Percentiles rank a stretch among this genome's conserved stretches.
These are phyloP conservation scores for Musa itinerans DNA, from an alignment of 176 grass and related monocot genomes.

Conservation along the genomic window DNA sequence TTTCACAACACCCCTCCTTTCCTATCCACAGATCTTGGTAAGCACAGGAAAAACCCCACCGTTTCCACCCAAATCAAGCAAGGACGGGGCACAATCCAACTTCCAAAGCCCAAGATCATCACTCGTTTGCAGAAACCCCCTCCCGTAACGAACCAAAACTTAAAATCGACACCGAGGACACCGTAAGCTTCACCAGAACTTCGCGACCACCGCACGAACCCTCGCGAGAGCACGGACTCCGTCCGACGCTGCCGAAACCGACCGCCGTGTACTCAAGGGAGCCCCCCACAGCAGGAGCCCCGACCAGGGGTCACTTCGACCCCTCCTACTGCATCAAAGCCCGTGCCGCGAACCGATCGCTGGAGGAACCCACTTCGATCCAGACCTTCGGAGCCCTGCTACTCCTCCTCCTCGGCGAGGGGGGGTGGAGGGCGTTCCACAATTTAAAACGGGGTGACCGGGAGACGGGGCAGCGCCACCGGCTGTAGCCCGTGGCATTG, in stretches of 20 bases:
- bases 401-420: neutral
- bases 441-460: constrained; percentile 16
- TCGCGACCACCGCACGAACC: neutral
- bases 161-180: neutral
- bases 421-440: neutral
- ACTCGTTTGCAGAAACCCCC: neutral
- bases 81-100: neutral
- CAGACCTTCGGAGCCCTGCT: neutral
- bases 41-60: too few relatives aligned
- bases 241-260: neutral
- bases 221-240: neutral
- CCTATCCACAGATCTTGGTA: too few relatives aligned
- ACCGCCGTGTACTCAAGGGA: neutral
- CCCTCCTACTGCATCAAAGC: neutral
- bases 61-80: constrained; percentile 1
- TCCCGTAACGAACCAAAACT: neutral
- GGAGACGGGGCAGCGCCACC: neutral
- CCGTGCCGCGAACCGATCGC: neutral
- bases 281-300: neutral
- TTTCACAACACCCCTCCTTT: neutral
- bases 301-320: neutral
- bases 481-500: constrained; percentile 18
- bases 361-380: neutral
- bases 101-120: neutral
- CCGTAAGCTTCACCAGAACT: neutral